phyloP scores from a whole-genome alignment of 345 rosid species.

The Arabidopsis suecica region DNA sequence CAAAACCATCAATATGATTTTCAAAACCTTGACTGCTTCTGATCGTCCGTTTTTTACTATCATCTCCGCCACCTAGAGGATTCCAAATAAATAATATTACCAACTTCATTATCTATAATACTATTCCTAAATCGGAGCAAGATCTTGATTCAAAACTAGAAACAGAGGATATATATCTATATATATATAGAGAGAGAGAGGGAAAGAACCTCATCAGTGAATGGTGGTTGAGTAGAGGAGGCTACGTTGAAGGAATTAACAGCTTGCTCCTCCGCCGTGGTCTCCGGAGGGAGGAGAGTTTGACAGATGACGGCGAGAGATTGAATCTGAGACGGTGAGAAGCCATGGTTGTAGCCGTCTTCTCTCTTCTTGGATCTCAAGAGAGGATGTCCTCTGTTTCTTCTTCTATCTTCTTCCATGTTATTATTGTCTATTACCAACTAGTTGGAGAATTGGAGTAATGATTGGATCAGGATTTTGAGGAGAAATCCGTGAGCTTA shows the following conservation, averaged over 20 bases:
- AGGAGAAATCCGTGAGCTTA: background rate
- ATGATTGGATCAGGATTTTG: slow-evolving; percentile 1
- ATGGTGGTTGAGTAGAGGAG: slow-evolving; percentile 64
- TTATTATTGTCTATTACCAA: background rate
- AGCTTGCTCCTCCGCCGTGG: slow-evolving; percentile 22
- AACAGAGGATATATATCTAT: background rate
- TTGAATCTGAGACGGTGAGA: slow-evolving; percentile 67
- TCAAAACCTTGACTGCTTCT: slow-evolving; percentile 50
- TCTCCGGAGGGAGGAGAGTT: slow-evolving; percentile 60
- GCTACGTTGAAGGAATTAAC: slow-evolving; percentile 49
- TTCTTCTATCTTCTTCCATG: slow-evolving; percentile 35
- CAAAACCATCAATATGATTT: slow-evolving; percentile 52
- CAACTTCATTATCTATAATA: background rate
- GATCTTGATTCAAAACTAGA: background rate
- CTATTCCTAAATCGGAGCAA: background rate
- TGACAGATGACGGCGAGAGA: slow-evolving; percentile 64
- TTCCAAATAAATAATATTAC: background rate
- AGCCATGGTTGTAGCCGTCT: slow-evolving; percentile 61
- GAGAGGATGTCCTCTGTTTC: slow-evolving; percentile 57
- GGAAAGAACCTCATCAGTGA: slow-evolving; percentile 66
- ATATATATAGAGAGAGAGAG: too few relatives aligned
- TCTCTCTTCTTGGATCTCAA: slow-evolving; percentile 52
- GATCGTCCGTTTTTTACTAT: slow-evolving; percentile 52
- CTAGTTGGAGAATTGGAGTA: background rate
- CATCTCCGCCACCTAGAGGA: slow-evolving; percentile 54